Percentiles rank a stretch among this genome's conserved stretches.
Conservation (phyloP, 2,329 filamentous ascomycete genomes). For the Massarina eburnea region DNA sequence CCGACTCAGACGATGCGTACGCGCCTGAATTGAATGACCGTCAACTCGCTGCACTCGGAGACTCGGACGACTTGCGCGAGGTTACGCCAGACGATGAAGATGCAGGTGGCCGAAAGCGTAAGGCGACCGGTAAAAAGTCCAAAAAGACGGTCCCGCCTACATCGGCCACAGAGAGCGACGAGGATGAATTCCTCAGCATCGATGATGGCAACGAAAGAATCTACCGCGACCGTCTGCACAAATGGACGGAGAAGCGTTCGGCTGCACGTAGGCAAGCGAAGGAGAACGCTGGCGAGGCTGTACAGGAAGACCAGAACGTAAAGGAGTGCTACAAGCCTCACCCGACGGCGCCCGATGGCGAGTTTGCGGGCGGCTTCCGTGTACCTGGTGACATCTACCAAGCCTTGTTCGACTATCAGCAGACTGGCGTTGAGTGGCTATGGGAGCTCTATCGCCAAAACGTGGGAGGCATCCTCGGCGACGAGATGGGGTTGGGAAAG, state of each 20-base stretch:
- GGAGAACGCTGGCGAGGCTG: conserved; percentile 34
- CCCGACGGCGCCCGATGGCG: conserved; percentile 75
- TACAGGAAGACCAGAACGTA: conserved; percentile 36
- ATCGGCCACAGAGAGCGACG: conserved; percentile 15
- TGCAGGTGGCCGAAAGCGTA: conserved; percentile 44
- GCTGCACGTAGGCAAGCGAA: conserved; percentile 56
- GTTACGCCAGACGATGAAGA: conserved; percentile 43
- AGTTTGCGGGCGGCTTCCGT: conserved; percentile 72
- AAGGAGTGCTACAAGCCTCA: conserved; percentile 84
- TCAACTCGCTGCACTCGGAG: conserved; percentile 41
- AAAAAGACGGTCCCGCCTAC: conserved; percentile 24
- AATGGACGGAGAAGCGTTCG: conserved; percentile 70
- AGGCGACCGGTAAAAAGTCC: conserved; percentile 29
- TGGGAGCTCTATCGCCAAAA: conserved; percentile 87
- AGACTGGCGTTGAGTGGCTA: conserved; percentile 94
- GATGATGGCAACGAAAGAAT: conserved; percentile 88
- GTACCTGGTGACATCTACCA: conserved; percentile 92
- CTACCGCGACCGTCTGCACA: conserved; percentile 73
- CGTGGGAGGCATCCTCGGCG: conserved; percentile 91
- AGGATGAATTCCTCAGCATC: conserved; percentile 59
- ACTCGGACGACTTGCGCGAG: conserved; percentile 40
- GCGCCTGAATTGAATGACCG: conserved; percentile 45
- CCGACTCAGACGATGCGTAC: conserved; percentile 46
- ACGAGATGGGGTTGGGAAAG: conserved; percentile 99
- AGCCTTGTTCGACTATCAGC: conserved; percentile 93